Base-by-base conservation (phyloP, 306 rosid genomes). In the Astragalus membranaceus region DNA sequence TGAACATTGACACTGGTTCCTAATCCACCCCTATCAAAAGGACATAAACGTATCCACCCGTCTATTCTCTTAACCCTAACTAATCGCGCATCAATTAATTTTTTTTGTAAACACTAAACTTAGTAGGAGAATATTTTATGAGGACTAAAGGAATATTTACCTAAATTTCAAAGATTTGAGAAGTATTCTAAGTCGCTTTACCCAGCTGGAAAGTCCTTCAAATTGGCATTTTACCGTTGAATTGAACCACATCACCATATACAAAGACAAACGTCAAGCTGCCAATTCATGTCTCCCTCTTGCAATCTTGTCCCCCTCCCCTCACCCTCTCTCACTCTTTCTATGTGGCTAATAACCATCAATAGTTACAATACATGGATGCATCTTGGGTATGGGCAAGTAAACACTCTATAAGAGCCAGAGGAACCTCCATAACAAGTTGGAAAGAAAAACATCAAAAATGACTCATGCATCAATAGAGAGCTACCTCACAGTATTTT, bases 261-360 rank as follows among this genome's bases (percentile, higher is more conserved):
- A 73, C 67, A 68, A 74, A 26, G 70, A 74, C 68, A 68, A 65
- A 16, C 12, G 1, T 58, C 42, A 74, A 72, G 52, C 64, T 58
- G 57, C 75, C 73, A 72, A 66, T 54, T 51, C 55, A 62, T 70
- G 80, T 69, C 56, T 43, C 26, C 58, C 60, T 61, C 58, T 54
- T 44, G 7, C 26, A 36, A 74, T 15, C 44, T 11, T 74, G 79
- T 43, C 66, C 47, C 75, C 66, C 12, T 11, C 42, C 23, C 15
- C 70, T n/a, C 7, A 3, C 41, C 43, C 66, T 29, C 49, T 46
- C 23, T 29, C 49, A 30, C 23, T 15, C 48, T 32, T 15, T 33
- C 10, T 23, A 1, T 29, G 16, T 23, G 53, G 64, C 42, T 37
- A 53, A 53, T 41, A 13, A 10, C 43, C 32, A 11, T 55, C 44